phyloP scores from a whole-genome alignment of 345 rosid genomes.

The Gossypium ekmanianum region DNA sequence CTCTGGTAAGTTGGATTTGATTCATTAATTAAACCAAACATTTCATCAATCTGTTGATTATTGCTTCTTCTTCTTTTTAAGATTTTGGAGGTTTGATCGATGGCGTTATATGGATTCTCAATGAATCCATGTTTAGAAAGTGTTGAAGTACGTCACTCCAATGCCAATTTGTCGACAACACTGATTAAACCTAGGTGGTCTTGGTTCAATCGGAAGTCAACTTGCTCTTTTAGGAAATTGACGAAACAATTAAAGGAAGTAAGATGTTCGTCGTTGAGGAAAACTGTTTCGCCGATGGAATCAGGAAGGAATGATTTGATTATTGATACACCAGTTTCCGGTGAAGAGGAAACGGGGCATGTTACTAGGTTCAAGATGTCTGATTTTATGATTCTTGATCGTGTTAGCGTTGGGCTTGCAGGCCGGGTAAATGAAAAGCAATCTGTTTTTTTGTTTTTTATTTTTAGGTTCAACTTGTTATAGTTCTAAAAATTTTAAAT shows the following conservation, averaged over 20 bases:
- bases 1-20: conserved; percentile 17
- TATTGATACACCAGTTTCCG: conserved; percentile 13
- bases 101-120: conserved; percentile 54
- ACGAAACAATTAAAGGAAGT: conserved; percentile 23
- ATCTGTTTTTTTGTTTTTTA: neutral
- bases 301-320: conserved; percentile 28
- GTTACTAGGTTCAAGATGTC: conserved; percentile 73
- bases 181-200: conserved; percentile 22
- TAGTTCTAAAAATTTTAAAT: neutral
- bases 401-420: conserved; percentile 79
- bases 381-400: conserved; percentile 72
- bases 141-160: conserved; percentile 26
- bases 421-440: conserved; percentile 57
- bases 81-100: conserved; percentile 22
- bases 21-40: neutral
- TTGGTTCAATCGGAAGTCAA: conserved; percentile 15
- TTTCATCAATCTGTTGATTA: neutral
- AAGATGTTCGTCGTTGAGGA: conserved; percentile 40
- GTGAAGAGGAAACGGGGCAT: conserved; percentile 49
- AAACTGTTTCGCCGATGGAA: conserved; percentile 37
- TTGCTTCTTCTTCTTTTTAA: neutral
- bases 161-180: conserved; percentile 31
- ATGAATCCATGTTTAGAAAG: conserved; percentile 37
- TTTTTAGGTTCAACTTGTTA: neutral
- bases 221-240: conserved; percentile 15